Percentiles rank a stretch among this genome's conserved stretches.
phyloP scores from a whole-genome alignment of 208 protist genomes.

The Trypanosoma scelopori region DNA sequence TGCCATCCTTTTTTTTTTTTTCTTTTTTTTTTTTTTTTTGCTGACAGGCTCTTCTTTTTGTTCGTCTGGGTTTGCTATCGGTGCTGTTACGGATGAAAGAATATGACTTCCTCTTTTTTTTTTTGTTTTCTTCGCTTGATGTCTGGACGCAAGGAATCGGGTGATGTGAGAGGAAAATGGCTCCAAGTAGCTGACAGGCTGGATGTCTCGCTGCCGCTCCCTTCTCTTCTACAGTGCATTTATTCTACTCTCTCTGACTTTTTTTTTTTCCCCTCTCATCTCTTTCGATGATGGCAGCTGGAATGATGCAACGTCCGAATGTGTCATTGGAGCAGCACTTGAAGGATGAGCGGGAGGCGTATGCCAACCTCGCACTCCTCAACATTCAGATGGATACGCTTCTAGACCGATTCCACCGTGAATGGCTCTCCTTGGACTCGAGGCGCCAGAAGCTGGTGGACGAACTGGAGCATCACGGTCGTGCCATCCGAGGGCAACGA shows the following conservation, averaged over 20 bases:
- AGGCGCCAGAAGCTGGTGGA: slow-evolving; percentile 4
- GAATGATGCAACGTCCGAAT: background rate
- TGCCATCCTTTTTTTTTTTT: too few relatives aligned
- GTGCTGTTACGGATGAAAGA: background rate
- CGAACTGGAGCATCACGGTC: slow-evolving; percentile 16
- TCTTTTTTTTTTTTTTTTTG: background rate
- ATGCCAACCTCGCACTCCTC: slow-evolving; percentile 8
- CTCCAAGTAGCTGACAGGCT: too few relatives aligned
- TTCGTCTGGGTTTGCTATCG: too few relatives aligned
- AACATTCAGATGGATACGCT: slow-evolving; percentile 21
- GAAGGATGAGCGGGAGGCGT: slow-evolving; percentile 19
- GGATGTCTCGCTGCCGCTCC: too few relatives aligned
- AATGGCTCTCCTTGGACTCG: slow-evolving; percentile 17
- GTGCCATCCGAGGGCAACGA: slow-evolving; percentile 13
- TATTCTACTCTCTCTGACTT: background rate
- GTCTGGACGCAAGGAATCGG: background rate
- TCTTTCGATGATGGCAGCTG: background rate
- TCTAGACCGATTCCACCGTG: slow-evolving; percentile 21
- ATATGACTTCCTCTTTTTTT: background rate
- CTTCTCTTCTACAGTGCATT: too few relatives aligned
- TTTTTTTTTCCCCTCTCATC: background rate
- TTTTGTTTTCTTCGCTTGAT: slow-evolving; percentile 6
- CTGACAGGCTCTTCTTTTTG: too few relatives aligned
- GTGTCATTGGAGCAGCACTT: slow-evolving; percentile 22
- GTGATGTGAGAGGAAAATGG: background rate